phyloP scores from a whole-genome alignment of 2,329 filamentous ascomycete species.

The Penicillium sp. region DNA sequence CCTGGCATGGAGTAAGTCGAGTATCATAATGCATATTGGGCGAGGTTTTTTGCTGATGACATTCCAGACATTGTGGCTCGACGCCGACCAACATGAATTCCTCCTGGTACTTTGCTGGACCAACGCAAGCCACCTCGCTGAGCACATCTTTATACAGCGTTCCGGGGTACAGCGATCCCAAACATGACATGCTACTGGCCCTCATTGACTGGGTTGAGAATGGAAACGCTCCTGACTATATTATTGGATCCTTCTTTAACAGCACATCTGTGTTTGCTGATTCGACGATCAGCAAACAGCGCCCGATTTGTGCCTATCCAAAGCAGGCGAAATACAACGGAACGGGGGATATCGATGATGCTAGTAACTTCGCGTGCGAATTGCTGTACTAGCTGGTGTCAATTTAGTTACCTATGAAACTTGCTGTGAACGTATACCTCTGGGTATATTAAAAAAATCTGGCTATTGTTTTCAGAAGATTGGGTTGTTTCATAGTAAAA shows the following conservation, averaged over 20 bases:
- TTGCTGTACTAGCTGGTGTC: conserved; percentile 1
- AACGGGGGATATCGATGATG: conserved; percentile 3
- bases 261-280: background rate
- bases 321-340: conserved; percentile 11
- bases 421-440: no score
- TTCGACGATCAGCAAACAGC: conserved; percentile 2
- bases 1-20: no score
- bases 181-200: conserved; percentile 19
- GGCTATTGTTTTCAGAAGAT: no score
- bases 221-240: conserved; percentile 14
- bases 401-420: no score
- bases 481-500: no score
- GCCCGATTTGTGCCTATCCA: conserved; percentile 11
- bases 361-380: conserved; percentile 6
- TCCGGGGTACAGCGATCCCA: conserved; percentile 4
- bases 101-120: conserved; percentile 12
- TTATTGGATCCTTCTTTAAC: conserved; percentile 18
- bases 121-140: conserved; percentile 1
- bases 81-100: conserved; percentile 10
- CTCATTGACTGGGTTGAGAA: conserved; percentile 21
- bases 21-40: no score
- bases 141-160: conserved; percentile 3
- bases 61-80: conserved; percentile 4
- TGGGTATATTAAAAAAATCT: no score
- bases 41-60: background rate